A percentile compares a stretch with the other conserved stretches of the same genome.
phyloP scores from a whole-genome alignment of 768 basidiomycete species.

The Mycena chlorophos region DNA sequence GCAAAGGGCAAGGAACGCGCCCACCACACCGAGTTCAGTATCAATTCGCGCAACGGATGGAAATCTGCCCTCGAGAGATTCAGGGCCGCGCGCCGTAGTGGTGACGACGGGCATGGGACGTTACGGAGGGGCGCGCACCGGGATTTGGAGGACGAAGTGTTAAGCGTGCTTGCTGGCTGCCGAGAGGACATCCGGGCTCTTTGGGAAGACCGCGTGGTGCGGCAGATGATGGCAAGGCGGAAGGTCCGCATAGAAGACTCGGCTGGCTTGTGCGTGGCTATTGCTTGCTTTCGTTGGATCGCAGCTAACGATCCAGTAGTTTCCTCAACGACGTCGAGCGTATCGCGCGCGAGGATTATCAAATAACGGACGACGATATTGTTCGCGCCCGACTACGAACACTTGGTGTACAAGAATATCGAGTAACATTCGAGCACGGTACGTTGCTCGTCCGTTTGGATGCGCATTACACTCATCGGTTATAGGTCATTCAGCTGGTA shows the following conservation, averaged over 20 bases:
- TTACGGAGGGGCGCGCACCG: slow-evolving; percentile 32
- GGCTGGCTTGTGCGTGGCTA: slow-evolving; percentile 68
- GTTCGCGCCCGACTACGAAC: slow-evolving; percentile 78
- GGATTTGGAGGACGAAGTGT: slow-evolving; percentile 53
- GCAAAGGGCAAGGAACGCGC: slow-evolving; percentile 20
- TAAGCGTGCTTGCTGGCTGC: slow-evolving; percentile 59
- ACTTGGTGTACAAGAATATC: slow-evolving; percentile 75
- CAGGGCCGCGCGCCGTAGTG: slow-evolving; percentile 36
- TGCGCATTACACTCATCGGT: slow-evolving; percentile 1
- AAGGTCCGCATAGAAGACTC: slow-evolving; percentile 64
- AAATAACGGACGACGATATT: slow-evolving; percentile 75
- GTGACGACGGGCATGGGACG: slow-evolving; percentile 7
- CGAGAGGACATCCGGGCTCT: slow-evolving; percentile 65
- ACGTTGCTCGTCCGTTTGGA: neutral
- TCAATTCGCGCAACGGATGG: slow-evolving; percentile 67
- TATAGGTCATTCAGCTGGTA: slow-evolving; percentile 58
- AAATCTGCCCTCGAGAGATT: slow-evolving; percentile 61
- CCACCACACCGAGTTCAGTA: slow-evolving; percentile 49
- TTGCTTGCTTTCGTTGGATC: neutral
- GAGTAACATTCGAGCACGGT: slow-evolving; percentile 67
- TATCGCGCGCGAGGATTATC: slow-evolving; percentile 60
- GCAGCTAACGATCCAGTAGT: slow-evolving; percentile 44
- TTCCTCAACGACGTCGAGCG: slow-evolving; percentile 71
- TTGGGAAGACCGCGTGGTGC: slow-evolving; percentile 66
- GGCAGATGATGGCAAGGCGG: slow-evolving; percentile 55